Conservation (phyloP, 768 basidiomycete genomes). For the Amyloporia xantha region DNA sequence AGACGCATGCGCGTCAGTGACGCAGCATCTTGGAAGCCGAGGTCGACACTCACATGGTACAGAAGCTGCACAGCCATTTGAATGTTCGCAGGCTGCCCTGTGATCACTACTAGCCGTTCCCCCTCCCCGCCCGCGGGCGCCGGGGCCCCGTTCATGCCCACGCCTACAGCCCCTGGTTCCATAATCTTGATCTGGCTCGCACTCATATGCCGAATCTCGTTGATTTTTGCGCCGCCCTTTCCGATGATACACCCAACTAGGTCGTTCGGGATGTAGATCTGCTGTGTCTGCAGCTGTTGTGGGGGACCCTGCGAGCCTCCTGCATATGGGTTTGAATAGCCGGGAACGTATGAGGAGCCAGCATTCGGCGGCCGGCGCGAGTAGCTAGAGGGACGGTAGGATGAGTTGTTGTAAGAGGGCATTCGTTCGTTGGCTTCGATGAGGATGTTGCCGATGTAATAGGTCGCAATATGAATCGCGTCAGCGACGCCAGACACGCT, state of each 20-base stretch:
- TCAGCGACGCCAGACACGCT: constrained; percentile 98
- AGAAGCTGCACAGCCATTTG: constrained; percentile 93
- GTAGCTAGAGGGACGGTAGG: constrained; percentile 56
- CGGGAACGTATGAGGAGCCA: constrained; percentile 67
- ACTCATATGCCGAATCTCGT: constrained; percentile 94
- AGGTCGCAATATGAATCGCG: constrained; percentile 98
- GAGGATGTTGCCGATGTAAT: constrained; percentile 97
- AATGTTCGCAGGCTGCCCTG: constrained; percentile 90
- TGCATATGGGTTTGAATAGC: constrained; percentile 44
- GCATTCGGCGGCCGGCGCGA: constrained; percentile 38
- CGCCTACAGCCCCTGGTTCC: constrained; percentile 84
- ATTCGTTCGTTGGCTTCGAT: constrained; percentile 86
- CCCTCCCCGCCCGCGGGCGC: constrained; percentile 75
- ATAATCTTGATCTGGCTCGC: constrained; percentile 97
- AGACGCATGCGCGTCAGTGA: too few species aligned
- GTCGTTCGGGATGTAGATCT: constrained; percentile 97
- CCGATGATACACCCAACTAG: constrained; percentile 97
- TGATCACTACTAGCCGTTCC: constrained; percentile 93
- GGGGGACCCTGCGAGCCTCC: constrained; percentile 43
- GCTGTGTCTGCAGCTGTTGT: constrained; percentile 86
- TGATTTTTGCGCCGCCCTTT: constrained; percentile 97
- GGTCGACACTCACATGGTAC: constrained; percentile 69
- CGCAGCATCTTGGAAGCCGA: too few species aligned
- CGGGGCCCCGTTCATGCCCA: constrained; percentile 63
- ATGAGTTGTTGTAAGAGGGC: constrained; percentile 53